Evolutionary conservation across 257 asterid species (phyloP), one percentile per base, ranked within the genome.

Genomic region (Mitragyna speciosa): DNA sequence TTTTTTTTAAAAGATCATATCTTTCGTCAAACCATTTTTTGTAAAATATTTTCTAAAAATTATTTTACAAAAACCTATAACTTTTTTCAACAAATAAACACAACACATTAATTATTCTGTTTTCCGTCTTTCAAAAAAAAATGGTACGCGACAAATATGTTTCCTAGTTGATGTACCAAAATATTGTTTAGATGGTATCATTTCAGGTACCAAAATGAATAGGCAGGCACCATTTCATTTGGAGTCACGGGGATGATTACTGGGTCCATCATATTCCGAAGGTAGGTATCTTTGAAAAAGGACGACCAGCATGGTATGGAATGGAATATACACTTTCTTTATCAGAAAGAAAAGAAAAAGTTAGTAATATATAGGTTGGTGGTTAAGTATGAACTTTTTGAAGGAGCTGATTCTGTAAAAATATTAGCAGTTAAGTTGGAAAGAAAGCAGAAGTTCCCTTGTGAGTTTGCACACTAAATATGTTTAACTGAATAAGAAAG

Each of bases 91-190:
- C n/a, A n/a, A n/a, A n/a, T n/a, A n/a, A n/a, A n/a, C n/a, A n/a
- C n/a, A n/a, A n/a, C n/a, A n/a, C n/a, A n/a, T n/a, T n/a, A n/a
- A n/a, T n/a, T n/a, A n/a, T n/a, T n/a, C n/a, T n/a, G n/a, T n/a
- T n/a, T n/a, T n/a, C n/a, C n/a, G n/a, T n/a, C n/a, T n/a, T n/a
- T n/a, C n/a, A n/a, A n/a, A n/a, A n/a, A n/a, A n/a, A n/a, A n/a
- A n/a, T n/a, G n/a, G n/a, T n/a, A n/a, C n/a, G n/a, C n/a, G n/a
- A n/a, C n/a, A n/a, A n/a, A n/a, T 24, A 51, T 75, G 79, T 75
- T 75, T 75, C 79, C 58, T 39, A 39, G 58, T 75, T 28, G 70
- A 75, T 58, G n/a, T 48, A 75, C 70, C 39, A 41, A 54, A 26
- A 24, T 7, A 49, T 36, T 36, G 30, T 64, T 75, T 24, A 17